These are phyloP conservation scores for Colletotrichum shisoi DNA, from an alignment of 2,329 filamentous ascomycete species.

Conservation along the genomic window DNA sequence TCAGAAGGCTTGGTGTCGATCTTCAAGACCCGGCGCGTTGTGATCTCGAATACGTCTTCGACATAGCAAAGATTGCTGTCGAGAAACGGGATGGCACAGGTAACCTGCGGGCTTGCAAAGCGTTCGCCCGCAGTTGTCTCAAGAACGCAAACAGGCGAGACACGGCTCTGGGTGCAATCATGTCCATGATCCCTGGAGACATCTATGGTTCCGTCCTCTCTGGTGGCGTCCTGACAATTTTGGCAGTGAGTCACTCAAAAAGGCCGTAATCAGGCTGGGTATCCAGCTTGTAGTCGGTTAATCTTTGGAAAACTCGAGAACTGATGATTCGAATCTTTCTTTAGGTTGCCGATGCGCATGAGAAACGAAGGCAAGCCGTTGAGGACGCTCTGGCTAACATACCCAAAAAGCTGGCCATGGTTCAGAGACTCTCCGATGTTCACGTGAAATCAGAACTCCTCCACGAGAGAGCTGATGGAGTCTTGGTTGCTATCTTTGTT, in stretches of 20 bases:
- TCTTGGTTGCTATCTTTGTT: conserved; percentile 1
- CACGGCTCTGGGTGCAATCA: conserved; percentile 11
- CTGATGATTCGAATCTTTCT: no score
- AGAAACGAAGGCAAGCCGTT: not conserved
- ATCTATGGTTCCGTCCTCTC: conserved; percentile 21
- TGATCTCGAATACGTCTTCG: not conserved
- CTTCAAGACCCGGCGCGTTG: not conserved
- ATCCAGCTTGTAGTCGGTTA: not conserved
- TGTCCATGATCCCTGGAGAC: conserved; percentile 14
- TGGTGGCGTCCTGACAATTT: conserved; percentile 18
- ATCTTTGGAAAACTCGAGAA: no score
- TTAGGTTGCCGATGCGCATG: not conserved
- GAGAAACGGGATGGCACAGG: conserved; percentile 2
- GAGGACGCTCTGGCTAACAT: not conserved
- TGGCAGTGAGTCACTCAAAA: not conserved
- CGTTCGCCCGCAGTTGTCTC: conserved; percentile 9
- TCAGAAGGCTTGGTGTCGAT: not conserved
- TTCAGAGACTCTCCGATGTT: not conserved
- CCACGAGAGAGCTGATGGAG: not conserved
- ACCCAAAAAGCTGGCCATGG: not conserved
- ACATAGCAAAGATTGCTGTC: not conserved
- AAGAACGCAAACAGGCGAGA: conserved; percentile 8
- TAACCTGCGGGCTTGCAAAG: conserved; percentile 13
- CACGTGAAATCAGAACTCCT: not conserved
- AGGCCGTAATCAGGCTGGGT: not conserved